A percentile compares a stretch with the other conserved stretches of the same genome.
phyloP scores from a whole-genome alignment of 2,329 filamentous ascomycete genomes.

The Intubia oerlemansii region DNA sequence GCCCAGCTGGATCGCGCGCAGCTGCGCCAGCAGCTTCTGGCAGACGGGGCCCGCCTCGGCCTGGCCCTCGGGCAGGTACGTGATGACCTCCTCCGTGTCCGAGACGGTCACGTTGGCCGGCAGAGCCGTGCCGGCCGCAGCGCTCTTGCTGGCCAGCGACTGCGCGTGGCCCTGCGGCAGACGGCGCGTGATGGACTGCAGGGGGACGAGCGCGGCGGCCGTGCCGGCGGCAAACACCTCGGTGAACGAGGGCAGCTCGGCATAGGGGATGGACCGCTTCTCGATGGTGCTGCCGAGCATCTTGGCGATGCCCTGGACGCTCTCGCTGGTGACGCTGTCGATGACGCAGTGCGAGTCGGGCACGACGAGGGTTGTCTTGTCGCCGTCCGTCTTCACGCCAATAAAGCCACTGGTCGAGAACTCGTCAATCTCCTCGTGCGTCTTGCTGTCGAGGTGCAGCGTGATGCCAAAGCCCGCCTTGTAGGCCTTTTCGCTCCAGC shows the following conservation, averaged over 20 bases:
- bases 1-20: constrained; percentile 74
- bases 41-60: constrained; percentile 57
- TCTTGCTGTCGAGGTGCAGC: constrained; percentile 73
- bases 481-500: constrained; percentile 66
- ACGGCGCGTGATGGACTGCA: constrained; percentile 67
- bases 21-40: constrained; percentile 46
- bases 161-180: constrained; percentile 16
- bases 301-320: constrained; percentile 51
- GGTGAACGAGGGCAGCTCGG: constrained; percentile 28
- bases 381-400: constrained; percentile 39
- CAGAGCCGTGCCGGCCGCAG: constrained; percentile 8
- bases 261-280: constrained; percentile 46
- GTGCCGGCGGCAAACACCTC: constrained; percentile 89
- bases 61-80: constrained; percentile 29
- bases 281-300: constrained; percentile 74
- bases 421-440: constrained; percentile 73
- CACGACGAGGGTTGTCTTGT: constrained; percentile 51
- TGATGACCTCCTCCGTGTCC: constrained; percentile 26
- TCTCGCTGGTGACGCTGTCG: constrained; percentile 65
- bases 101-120: constrained; percentile 18
- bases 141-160: constrained; percentile 14
- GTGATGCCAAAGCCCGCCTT: constrained; percentile 80
- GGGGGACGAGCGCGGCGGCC: constrained; percentile 75
- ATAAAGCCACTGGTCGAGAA: constrained; percentile 92
- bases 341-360: constrained; percentile 79